Evolutionary conservation across 1,284 basidiomycete species (phyloP).

Genomic region (Leccinum griseonigrum): DNA sequence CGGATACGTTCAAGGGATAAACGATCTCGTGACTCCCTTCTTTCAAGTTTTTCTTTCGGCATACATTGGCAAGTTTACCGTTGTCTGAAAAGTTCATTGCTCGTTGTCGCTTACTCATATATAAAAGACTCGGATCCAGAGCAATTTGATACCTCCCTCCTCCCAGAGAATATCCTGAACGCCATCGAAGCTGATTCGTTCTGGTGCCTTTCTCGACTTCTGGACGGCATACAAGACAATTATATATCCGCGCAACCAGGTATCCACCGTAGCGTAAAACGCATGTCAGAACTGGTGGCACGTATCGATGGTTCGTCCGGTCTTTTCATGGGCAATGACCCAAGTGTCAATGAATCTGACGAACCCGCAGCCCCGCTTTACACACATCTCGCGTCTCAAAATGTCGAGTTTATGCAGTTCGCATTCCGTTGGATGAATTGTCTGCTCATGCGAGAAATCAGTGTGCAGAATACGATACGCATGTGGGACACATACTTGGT

Average conservation of each 20-base stretch:
- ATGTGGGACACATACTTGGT: slow-evolving; percentile 99
- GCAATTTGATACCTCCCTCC: slow-evolving; percentile 74
- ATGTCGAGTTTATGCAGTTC: slow-evolving; percentile 98
- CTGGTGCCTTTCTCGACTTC: slow-evolving; percentile 91
- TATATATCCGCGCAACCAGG: slow-evolving; percentile 95
- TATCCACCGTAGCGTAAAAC: slow-evolving; percentile 86
- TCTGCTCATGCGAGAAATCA: slow-evolving; percentile 93
- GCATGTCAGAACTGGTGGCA: slow-evolving; percentile 90
- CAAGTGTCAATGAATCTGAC: neutral
- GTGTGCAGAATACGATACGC: slow-evolving; percentile 89
- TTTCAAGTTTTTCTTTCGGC: slow-evolving; percentile 91
- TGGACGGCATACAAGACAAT: slow-evolving; percentile 97
- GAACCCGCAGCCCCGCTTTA: slow-evolving; percentile 67
- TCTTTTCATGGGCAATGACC: neutral
- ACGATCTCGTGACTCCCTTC: slow-evolving; percentile 94
- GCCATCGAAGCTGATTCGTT: slow-evolving; percentile 95
- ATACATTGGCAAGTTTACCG: slow-evolving; percentile 71
- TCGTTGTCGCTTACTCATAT: slow-evolving; percentile 9
- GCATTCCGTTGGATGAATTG: slow-evolving; percentile 99
- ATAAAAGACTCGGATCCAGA: slow-evolving; percentile 81
- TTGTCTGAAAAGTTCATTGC: neutral
- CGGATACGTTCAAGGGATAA: slow-evolving; percentile 97
- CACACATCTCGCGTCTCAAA: slow-evolving; percentile 81
- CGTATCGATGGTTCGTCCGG: slow-evolving; percentile 76
- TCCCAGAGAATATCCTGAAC: slow-evolving; percentile 68